Evolutionary conservation across 345 rosid species (phyloP).

Genomic region (Salix koriyanagi): DNA sequence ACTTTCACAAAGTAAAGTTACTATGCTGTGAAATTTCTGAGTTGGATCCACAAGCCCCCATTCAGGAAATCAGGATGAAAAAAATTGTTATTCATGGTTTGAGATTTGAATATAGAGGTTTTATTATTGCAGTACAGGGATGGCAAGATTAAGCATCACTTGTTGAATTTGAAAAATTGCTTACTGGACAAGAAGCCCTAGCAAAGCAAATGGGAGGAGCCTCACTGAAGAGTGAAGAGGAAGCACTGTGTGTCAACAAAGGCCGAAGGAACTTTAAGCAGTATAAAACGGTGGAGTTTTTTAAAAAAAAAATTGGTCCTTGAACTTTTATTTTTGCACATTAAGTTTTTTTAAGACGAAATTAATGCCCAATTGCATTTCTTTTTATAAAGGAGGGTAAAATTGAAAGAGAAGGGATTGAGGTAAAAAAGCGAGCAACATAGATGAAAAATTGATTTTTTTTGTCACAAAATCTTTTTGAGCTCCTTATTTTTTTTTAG

Average conservation of each 20-base stretch:
- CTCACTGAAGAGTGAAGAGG: background rate
- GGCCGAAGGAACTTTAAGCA: background rate
- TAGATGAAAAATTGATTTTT: no score
- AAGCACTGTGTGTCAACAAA: background rate
- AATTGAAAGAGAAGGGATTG: no score
- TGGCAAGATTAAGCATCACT: background rate
- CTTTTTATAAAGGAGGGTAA: no score
- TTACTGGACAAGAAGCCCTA: background rate
- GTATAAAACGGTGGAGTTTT: background rate
- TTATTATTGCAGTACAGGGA: slow-evolving; percentile 1
- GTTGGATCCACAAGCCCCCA: background rate
- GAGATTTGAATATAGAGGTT: background rate
- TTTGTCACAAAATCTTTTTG: no score
- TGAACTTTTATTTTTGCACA: no score
- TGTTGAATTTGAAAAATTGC: slow-evolving; percentile 2
- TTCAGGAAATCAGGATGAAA: background rate
- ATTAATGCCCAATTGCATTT: no score
- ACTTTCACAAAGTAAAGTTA: background rate
- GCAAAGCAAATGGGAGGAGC: slow-evolving; percentile 6
- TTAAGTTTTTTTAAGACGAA: no score
- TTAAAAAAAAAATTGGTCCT: no score
- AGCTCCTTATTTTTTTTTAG: no score
- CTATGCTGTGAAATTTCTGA: background rate
- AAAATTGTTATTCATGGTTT: background rate
- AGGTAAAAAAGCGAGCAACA: no score